A percentile compares a stretch with the other conserved stretches of the same genome.
Conservation (phyloP, 1,284 basidiomycete species). For the Ceraceosorus guamensis region DNA sequence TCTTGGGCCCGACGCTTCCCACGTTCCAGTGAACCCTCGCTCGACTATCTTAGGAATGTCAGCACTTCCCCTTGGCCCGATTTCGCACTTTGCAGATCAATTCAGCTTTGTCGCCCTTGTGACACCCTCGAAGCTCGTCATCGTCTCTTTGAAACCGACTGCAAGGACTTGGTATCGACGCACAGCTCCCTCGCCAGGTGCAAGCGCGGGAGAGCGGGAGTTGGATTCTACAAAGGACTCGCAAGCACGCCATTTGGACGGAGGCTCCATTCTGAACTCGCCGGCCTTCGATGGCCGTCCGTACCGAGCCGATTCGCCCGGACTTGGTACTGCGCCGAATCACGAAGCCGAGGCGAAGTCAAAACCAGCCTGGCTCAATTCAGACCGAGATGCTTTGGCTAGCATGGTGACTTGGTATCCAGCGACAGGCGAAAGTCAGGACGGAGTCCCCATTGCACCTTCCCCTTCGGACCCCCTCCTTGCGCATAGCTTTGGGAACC, state of each 20-base stretch:
- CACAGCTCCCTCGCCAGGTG: not conserved
- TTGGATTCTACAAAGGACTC: no score
- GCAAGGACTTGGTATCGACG: conserved; percentile 74
- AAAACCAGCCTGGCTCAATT: no score
- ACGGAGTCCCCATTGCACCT: not conserved
- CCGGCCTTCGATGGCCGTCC: not conserved
- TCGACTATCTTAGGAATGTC: conserved; percentile 66
- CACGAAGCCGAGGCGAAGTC: no score
- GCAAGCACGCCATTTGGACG: no score
- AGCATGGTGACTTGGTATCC: conserved; percentile 39
- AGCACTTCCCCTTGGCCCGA: conserved; percentile 73
- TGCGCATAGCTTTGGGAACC: conserved; percentile 32
- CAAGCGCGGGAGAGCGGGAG: no score
- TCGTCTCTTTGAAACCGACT: conserved; percentile 83
- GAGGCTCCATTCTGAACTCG: not conserved
- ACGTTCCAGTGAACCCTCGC: conserved; percentile 7
- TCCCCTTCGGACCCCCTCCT: conserved; percentile 20
- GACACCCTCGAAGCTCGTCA: conserved; percentile 80
- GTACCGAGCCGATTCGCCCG: not conserved
- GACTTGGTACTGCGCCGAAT: conserved; percentile 16
- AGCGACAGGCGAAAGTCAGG: conserved; percentile 13
- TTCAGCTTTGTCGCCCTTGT: conserved; percentile 79
- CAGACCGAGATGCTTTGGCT: not conserved
- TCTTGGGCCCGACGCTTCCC: no score
- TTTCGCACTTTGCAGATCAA: conserved; percentile 69